phyloP scores from a whole-genome alignment of 2,329 filamentous ascomycete genomes.

The Penicillium capsulatum region DNA sequence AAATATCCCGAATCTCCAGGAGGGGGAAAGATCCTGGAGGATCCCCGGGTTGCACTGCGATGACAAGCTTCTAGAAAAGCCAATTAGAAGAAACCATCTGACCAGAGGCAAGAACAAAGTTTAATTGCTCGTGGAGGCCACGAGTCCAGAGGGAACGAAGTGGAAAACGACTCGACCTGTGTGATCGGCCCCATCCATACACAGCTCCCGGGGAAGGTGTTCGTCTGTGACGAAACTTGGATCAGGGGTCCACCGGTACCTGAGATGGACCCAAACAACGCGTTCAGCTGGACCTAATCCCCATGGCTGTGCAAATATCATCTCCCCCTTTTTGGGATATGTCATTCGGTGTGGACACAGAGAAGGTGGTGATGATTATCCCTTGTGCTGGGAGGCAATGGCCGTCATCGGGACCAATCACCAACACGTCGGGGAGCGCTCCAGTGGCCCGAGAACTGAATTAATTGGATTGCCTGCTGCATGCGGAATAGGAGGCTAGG shows the following conservation, averaged over 20 bases:
- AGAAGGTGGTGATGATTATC: conserved; percentile 1
- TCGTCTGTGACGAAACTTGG: conserved; percentile 13
- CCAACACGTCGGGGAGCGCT: conserved; percentile 1
- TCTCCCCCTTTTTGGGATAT: conserved; percentile 6
- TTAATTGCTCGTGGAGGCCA: too few species aligned
- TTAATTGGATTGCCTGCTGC: conserved; percentile 14
- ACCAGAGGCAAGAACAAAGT: too few species aligned
- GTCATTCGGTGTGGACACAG: conserved; percentile 2
- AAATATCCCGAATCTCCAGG: too few species aligned
- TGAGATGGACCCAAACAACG: conserved; percentile 14
- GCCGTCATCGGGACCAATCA: conserved; percentile 12
- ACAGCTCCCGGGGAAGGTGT: conserved; percentile 16
- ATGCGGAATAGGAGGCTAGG: conserved; percentile 9
- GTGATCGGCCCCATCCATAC: conserved; percentile 5
- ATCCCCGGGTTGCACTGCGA: too few species aligned
- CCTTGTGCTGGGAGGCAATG: conserved; percentile 5
- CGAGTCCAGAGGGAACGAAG: not conserved
- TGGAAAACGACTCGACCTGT: conserved; percentile 9
- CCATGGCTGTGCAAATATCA: conserved; percentile 5
- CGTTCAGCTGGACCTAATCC: conserved; percentile 5
- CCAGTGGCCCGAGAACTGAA: conserved; percentile 8
- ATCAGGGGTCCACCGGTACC: conserved; percentile 12
- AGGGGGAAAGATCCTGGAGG: too few species aligned
- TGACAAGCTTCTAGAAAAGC: too few species aligned
- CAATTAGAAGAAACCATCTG: too few species aligned